phyloP scores from a whole-genome alignment of 2,329 filamentous ascomycete species.

The Myotisia sp. region DNA sequence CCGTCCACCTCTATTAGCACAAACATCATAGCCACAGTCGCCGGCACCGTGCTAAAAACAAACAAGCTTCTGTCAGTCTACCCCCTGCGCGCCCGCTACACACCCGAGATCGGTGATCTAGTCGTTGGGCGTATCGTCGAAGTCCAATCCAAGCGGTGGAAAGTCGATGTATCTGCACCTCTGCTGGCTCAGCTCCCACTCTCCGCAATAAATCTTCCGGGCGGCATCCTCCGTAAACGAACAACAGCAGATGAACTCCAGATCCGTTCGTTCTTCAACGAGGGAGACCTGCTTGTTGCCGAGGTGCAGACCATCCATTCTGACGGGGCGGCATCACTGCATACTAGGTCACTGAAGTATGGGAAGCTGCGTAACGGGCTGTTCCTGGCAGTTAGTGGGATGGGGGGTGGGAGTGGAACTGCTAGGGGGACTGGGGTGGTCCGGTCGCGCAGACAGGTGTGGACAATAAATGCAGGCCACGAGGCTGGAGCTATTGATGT shows the following conservation, averaged over 20 bases:
- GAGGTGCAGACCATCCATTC: slow-evolving; percentile 83
- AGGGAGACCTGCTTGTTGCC: slow-evolving; percentile 84
- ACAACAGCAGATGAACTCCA: slow-evolving; percentile 95
- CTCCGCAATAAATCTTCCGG: slow-evolving; percentile 83
- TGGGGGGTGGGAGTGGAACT: slow-evolving; percentile 58
- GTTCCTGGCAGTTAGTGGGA: slow-evolving; percentile 68
- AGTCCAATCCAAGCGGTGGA: slow-evolving; percentile 88
- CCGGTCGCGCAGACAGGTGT: slow-evolving; percentile 69
- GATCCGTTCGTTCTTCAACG: slow-evolving; percentile 91
- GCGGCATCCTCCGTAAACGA: slow-evolving; percentile 76
- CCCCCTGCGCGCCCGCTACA: slow-evolving; percentile 82
- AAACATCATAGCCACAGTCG: slow-evolving; percentile 75
- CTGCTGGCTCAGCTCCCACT: slow-evolving; percentile 76
- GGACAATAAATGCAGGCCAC: slow-evolving; percentile 48
- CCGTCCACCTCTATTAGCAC: slow-evolving; percentile 36
- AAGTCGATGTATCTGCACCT: slow-evolving; percentile 80
- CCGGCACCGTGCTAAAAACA: slow-evolving; percentile 77
- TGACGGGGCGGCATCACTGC: slow-evolving; percentile 73
- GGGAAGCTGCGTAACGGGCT: slow-evolving; percentile 90
- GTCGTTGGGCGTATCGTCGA: slow-evolving; percentile 87
- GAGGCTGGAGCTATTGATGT: slow-evolving; percentile 56
- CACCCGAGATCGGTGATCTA: slow-evolving; percentile 88
- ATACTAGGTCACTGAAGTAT: slow-evolving; percentile 83
- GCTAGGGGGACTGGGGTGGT: slow-evolving; percentile 67
- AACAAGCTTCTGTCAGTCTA: slow-evolving; percentile 93